phyloP scores from a whole-genome alignment of 192 early-diverging fungal genomes.

The Backusella parvicylindrica region DNA sequence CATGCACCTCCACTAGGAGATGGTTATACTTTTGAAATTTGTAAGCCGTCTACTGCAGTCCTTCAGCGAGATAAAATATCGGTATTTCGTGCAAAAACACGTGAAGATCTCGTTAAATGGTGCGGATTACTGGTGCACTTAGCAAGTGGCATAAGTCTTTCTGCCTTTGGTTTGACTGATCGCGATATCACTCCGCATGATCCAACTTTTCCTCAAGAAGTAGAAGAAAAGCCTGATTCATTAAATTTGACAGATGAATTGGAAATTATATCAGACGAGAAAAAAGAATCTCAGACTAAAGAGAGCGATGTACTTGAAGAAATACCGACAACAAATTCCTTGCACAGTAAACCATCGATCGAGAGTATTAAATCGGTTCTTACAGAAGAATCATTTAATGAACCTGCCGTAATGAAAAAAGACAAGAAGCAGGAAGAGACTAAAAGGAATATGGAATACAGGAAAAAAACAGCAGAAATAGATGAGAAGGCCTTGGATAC shows the following conservation, averaged over 20 bases:
- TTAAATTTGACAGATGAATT: not conserved
- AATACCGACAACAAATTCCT: not conserved
- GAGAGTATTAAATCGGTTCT: not conserved
- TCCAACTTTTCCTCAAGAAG: not conserved
- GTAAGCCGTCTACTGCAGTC: not conserved
- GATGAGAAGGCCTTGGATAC: not conserved
- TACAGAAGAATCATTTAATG: conserved; percentile 13
- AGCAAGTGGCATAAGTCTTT: conserved; percentile 1
- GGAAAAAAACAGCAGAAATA: not conserved
- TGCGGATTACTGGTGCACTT: not conserved
- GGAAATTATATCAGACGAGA: not conserved
- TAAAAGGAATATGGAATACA: not conserved
- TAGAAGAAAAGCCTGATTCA: not conserved
- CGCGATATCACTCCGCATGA: not conserved
- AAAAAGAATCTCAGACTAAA: not conserved
- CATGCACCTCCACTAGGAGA: not conserved
- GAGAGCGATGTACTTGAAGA: not conserved
- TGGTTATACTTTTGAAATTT: conserved; percentile 14
- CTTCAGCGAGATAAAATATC: conserved; percentile 5
- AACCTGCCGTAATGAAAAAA: not conserved
- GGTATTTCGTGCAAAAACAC: not conserved
- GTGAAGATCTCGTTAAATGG: conserved; percentile 3
- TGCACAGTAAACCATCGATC: not conserved
- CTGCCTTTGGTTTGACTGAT: not conserved
- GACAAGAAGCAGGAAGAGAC: not conserved